A percentile compares a stretch with the other conserved stretches of the same genome.
Conservation (phyloP, 2,329 filamentous ascomycete species). For the Botryotinia narcissicola region DNA sequence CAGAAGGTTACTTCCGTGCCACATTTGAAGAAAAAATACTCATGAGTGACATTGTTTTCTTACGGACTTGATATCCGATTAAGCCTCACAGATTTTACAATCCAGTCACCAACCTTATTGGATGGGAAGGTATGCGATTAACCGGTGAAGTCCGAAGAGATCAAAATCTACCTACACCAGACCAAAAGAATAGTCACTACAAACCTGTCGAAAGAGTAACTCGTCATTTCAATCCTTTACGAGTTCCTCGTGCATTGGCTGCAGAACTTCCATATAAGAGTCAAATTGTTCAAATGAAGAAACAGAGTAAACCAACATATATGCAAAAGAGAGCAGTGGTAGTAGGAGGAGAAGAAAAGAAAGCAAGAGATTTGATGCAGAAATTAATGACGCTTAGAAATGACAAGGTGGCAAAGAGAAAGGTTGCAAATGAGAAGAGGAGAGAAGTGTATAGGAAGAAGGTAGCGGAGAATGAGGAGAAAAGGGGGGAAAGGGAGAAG, state of each 20-base stretch:
- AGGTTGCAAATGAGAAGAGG: conserved; percentile 84
- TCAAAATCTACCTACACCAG: conserved; percentile 71
- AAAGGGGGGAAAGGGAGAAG: conserved; percentile 83
- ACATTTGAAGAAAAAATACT: conserved; percentile 99
- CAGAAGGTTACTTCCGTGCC: conserved; percentile 92
- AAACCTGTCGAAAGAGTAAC: conserved; percentile 62
- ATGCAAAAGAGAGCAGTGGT: conserved; percentile 95
- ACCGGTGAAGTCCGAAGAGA: conserved; percentile 87
- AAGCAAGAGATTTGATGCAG: conserved; percentile 83
- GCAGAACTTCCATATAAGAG: conserved; percentile 88
- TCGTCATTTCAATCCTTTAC: conserved; percentile 72
- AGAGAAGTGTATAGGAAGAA: conserved; percentile 77
- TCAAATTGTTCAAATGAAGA: conserved; percentile 79
- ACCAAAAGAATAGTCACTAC: conserved; percentile 83
- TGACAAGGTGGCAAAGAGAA: conserved; percentile 82
- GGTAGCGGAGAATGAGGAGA: conserved; percentile 78
- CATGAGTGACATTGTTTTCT: conserved; percentile 93
- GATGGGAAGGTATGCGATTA: conserved; percentile 88
- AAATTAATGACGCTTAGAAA: conserved; percentile 88
- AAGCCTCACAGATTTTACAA: conserved; percentile 97
- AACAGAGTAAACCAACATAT: conserved; percentile 80
- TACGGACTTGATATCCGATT: conserved; percentile 95
- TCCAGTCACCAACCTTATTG: conserved; percentile 87
- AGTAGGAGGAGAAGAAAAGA: conserved; percentile 80
- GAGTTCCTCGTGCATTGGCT: conserved; percentile 75